Percentiles rank a stretch among this genome's conserved stretches.
Conservation (phyloP, 148 eudicot genomes). For the Rhododendron ferrugineum region DNA sequence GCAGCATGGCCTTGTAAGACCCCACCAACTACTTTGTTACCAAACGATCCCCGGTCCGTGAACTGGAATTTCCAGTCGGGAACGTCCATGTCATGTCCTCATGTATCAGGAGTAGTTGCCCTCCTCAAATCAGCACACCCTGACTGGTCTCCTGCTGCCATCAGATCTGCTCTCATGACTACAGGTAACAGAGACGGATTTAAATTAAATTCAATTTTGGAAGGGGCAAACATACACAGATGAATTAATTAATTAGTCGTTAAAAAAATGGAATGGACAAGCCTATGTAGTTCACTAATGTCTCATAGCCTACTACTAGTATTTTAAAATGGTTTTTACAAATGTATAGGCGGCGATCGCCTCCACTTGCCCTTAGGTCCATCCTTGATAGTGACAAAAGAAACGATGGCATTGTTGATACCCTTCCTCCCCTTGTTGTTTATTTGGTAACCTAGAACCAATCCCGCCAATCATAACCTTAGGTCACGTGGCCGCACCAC, state of each 20-base stretch:
- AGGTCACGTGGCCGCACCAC: too few species aligned
- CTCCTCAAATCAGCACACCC: slow-evolving; percentile 45
- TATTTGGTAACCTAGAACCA: too few species aligned
- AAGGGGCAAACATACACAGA: background rate
- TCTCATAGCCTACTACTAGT: background rate
- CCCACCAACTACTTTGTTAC: slow-evolving; percentile 24
- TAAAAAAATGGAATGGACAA: background rate
- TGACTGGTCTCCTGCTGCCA: slow-evolving; percentile 44
- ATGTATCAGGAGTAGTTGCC: slow-evolving; percentile 44
- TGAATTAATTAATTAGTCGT: background rate
- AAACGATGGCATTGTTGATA: background rate
- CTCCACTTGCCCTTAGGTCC: background rate
- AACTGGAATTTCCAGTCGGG: slow-evolving; percentile 40
- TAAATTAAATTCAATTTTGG: background rate
- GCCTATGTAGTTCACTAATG: background rate
- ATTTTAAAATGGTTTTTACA: background rate
- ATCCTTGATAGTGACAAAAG: background rate
- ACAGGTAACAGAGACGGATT: slow-evolving; percentile 22
- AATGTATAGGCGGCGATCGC: background rate
- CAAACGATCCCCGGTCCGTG: slow-evolving; percentile 23
- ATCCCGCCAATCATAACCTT: too few species aligned
- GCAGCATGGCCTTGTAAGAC: slow-evolving; percentile 41
- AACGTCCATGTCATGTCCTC: slow-evolving; percentile 58
- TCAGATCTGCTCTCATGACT: slow-evolving; percentile 47
- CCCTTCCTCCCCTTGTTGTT: too few species aligned